These are phyloP conservation scores for Zygoascus tannicola DNA, from an alignment of 805 yeast species.

Conservation along the genomic window DNA sequence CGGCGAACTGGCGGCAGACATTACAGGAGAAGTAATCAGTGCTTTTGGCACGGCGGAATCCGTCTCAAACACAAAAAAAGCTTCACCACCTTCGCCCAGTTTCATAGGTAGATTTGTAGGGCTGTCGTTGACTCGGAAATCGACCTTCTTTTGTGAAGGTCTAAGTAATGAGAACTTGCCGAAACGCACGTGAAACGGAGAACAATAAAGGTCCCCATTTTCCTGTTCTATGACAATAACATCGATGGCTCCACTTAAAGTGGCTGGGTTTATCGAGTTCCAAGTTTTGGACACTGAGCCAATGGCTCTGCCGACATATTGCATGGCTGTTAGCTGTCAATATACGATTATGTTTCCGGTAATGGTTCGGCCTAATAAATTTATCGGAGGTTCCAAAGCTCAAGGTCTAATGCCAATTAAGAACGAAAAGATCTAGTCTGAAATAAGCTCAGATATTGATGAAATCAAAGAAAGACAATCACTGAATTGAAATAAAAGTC, in stretches of 20 bases:
- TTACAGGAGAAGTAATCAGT: slow-evolving; percentile 78
- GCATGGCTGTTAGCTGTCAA: too few species aligned
- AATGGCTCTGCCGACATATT: slow-evolving; percentile 91
- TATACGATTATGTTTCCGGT: too few species aligned
- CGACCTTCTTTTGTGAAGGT: slow-evolving; percentile 93
- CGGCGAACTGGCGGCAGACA: slow-evolving; percentile 53
- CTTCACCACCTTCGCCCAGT: slow-evolving; percentile 95
- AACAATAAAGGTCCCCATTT: slow-evolving; percentile 69
- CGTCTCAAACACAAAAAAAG: slow-evolving; percentile 91
- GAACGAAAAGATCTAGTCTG: too few species aligned
- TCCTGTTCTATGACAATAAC: slow-evolving; percentile 89
- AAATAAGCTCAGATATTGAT: too few species aligned
- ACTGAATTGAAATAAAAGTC: too few species aligned
- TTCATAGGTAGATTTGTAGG: slow-evolving; percentile 87
- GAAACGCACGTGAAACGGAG: slow-evolving; percentile 94
- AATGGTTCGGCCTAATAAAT: too few species aligned
- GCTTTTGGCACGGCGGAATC: slow-evolving; percentile 60
- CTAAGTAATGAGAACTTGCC: slow-evolving; percentile 88
- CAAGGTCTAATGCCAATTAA: too few species aligned
- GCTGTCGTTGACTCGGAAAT: slow-evolving; percentile 74
- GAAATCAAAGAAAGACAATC: too few species aligned
- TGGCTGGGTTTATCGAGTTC: slow-evolving; percentile 95
- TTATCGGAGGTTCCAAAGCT: too few species aligned
- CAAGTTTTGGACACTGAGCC: slow-evolving; percentile 94
- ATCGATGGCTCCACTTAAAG: slow-evolving; percentile 94